Evolutionary conservation across 352 stramenopile species (phyloP).

Genomic region (Pythium myriotylum): DNA sequence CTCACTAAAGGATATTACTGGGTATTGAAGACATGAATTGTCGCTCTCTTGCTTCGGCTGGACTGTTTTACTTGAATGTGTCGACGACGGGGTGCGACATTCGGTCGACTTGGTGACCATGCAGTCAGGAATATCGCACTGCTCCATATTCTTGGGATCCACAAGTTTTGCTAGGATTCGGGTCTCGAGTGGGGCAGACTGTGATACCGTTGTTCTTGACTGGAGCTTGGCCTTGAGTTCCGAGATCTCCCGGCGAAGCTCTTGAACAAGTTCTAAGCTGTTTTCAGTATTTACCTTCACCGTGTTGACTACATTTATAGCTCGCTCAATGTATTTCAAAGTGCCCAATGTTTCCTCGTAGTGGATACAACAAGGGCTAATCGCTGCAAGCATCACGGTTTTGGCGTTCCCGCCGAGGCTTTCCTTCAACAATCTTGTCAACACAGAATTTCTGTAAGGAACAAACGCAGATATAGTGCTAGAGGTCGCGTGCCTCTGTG

Average conservation of each 20-base stretch:
- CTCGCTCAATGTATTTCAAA: slow-evolving; percentile 77
- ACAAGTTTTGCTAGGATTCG: slow-evolving; percentile 2
- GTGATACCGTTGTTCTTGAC: neutral
- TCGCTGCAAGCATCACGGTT: slow-evolving; percentile 87
- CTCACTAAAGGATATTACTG: slow-evolving; percentile 30
- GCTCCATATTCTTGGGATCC: neutral
- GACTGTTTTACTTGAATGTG: slow-evolving; percentile 1
- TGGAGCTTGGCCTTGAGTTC: slow-evolving; percentile 51
- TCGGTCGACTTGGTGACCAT: neutral
- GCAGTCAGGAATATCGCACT: neutral
- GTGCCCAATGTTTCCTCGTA: slow-evolving; percentile 90
- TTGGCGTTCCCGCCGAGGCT: slow-evolving; percentile 80
- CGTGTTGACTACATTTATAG: slow-evolving; percentile 54
- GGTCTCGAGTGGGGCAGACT: neutral
- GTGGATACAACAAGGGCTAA: slow-evolving; percentile 82
- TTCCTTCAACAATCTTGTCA: slow-evolving; percentile 84
- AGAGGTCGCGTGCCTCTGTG: neutral
- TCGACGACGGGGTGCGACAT: too few species aligned
- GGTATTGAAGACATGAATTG: slow-evolving; percentile 22
- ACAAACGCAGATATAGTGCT: slow-evolving; percentile 51
- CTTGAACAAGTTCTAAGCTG: slow-evolving; percentile 35
- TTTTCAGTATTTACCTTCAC: slow-evolving; percentile 41
- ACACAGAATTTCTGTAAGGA: slow-evolving; percentile 89
- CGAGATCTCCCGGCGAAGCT: slow-evolving; percentile 38
- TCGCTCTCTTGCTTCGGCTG: slow-evolving; percentile 1